Evolutionary conservation across 495 filamentous ascomycete genomes (phyloP).

Genomic region (Letharia lupina): DNA sequence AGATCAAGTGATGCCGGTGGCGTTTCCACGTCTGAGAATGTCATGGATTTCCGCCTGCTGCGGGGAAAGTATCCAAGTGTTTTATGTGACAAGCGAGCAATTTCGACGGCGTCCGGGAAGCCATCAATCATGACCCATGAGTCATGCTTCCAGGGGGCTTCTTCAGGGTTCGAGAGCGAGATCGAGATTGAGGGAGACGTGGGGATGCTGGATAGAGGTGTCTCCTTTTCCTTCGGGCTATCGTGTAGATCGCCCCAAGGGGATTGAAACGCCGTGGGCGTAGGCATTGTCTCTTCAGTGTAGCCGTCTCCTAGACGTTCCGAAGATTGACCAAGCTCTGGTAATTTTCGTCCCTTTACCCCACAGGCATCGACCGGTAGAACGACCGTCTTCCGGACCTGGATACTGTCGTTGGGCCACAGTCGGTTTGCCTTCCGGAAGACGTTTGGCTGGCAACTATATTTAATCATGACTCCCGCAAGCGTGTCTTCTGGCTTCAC

Average conservation of each 20-base stretch:
- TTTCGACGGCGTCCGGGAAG: slow-evolving; percentile 62
- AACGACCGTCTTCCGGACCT: slow-evolving; percentile 69
- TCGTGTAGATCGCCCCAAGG: slow-evolving; percentile 27
- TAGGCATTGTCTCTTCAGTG: slow-evolving; percentile 17
- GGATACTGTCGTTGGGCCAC: slow-evolving; percentile 87
- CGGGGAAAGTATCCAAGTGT: slow-evolving; percentile 87
- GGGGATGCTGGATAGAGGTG: slow-evolving; percentile 34
- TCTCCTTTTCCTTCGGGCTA: slow-evolving; percentile 32
- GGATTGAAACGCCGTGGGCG: slow-evolving; percentile 18
- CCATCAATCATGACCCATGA: slow-evolving; percentile 76
- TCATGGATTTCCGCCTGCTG: slow-evolving; percentile 69
- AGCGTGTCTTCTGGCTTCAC: slow-evolving; percentile 77
- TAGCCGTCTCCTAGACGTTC: slow-evolving; percentile 33
- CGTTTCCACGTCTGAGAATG: slow-evolving; percentile 48
- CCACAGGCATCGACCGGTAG: slow-evolving; percentile 86
- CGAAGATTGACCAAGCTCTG: slow-evolving; percentile 26
- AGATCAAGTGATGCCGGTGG: slow-evolving; percentile 57
- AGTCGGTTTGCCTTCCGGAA: slow-evolving; percentile 84
- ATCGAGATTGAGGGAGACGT: slow-evolving; percentile 25
- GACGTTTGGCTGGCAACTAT: slow-evolving; percentile 68
- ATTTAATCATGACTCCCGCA: slow-evolving; percentile 81
- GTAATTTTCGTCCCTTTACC: slow-evolving; percentile 58
- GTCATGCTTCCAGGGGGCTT: slow-evolving; percentile 70
- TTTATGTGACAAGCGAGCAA: slow-evolving; percentile 73
- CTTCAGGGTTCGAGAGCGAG: slow-evolving; percentile 25